phyloP scores from a whole-genome alignment of 371 early-diverging fungal species.

The Mortierella sp. region DNA sequence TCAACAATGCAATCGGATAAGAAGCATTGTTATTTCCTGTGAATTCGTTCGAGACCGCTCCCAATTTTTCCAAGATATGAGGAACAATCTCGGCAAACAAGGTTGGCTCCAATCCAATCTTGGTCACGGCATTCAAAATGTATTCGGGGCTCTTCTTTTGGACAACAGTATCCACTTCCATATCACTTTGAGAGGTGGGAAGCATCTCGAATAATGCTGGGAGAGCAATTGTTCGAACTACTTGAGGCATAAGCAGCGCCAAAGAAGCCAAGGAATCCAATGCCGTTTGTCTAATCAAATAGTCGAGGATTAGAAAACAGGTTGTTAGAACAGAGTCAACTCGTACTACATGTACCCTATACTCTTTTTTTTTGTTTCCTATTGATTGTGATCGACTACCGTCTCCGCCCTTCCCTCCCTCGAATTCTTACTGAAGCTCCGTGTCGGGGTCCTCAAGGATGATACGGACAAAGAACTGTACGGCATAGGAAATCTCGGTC shows the following conservation, averaged over 20 bases:
- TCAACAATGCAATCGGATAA: conserved; percentile 59
- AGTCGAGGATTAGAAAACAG: no score
- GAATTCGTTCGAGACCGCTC: conserved; percentile 27
- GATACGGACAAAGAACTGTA: conserved; percentile 67
- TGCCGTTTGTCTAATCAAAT: conserved; percentile 36
- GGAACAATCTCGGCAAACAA: conserved; percentile 52
- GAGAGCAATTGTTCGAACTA: conserved; percentile 47
- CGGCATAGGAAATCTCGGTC: conserved; percentile 69
- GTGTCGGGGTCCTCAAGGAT: conserved; percentile 62
- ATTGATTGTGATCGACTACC: no score
- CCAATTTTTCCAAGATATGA: conserved; percentile 43
- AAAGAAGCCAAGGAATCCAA: conserved; percentile 48
- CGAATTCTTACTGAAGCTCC: conserved; percentile 59
- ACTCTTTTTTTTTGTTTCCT: no score
- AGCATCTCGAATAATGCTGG: conserved; percentile 50
- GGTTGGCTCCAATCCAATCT: conserved; percentile 52
- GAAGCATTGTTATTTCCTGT: conserved; percentile 20
- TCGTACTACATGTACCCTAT: no score
- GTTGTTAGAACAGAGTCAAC: no score
- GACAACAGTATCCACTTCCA: conserved; percentile 50
- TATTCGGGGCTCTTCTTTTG: conserved; percentile 44
- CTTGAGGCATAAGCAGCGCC: conserved; percentile 43
- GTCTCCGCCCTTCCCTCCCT: neutral
- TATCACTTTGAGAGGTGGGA: conserved; percentile 43
- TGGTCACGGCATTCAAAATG: conserved; percentile 49